Base-by-base conservation (phyloP, 257 asterid genomes). In the Solanum ossicruentum region DNA sequence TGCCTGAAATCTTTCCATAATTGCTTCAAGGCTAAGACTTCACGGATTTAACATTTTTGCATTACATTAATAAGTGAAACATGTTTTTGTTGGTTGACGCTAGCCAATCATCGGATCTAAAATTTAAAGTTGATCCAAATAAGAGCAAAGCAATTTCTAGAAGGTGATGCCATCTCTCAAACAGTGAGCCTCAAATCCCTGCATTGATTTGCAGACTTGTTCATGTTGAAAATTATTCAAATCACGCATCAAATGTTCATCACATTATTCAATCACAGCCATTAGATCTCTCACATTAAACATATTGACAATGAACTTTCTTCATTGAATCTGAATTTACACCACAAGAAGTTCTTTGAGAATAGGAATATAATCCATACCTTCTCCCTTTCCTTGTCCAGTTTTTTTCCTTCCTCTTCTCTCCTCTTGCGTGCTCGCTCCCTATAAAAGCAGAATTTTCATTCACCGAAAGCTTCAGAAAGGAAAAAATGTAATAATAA, bases 351-450 rank as follows among this genome's bases (percentile, higher is more conserved):
- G 63, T 39, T 36, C 52, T 36, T 39, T 13, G 52, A 80, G 66
- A 65, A 28, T 6, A 55, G 61, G 65, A 20, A 47, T 51, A 66
- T 71, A 26, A 41, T 65, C 3, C 80, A 43, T 89, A 94, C 98
- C 97, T 92, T 93, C 87, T 91, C 96, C 90, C 89, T 88, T 86
- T 91, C 90, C 84, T 91, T 90, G 85, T 91, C 92, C 73, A 88
- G 88, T 78, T 86, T 90, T 84, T 85, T 90, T 78, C 88, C 91
- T 89, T 88, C 92, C 85, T 87, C 93, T 66, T 90, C 92, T 88
- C 87, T 89, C 87, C 66, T 88, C 85, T 61, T 87, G 58, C 86
- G 87, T 56, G 89, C 88, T 75, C 79, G 89, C 52, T 90, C 90
- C 91, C 98, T 94, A 69, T 49, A 49, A 55, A 83, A 43, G 45